phyloP scores from a whole-genome alignment of 1,139 yeast genomes.

The Lodderomyces oxycetoniae region DNA sequence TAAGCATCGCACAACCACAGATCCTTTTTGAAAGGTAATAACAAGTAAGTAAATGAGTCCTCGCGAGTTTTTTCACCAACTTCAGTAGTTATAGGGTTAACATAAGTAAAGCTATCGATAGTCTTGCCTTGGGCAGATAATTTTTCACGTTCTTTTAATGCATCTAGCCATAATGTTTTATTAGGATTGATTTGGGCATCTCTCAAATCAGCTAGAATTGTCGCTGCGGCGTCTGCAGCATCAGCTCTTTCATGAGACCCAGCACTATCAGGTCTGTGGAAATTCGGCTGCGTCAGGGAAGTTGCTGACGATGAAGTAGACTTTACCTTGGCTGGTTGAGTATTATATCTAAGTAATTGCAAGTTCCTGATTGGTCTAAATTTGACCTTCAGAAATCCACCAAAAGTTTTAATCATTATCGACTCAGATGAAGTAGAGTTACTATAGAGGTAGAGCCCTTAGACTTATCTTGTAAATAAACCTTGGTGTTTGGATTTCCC shows the following conservation, averaged over 20 bases:
- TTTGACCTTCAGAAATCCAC: too few species aligned
- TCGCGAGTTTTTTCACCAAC: conserved; percentile 68
- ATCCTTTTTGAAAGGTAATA: conserved; percentile 81
- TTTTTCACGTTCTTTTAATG: conserved; percentile 68
- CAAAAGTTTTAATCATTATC: too few species aligned
- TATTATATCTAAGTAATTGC: too few species aligned
- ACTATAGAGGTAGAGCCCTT: too few species aligned
- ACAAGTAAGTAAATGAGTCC: conserved; percentile 71
- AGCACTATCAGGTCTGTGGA: conserved; percentile 37
- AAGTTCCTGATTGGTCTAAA: too few species aligned
- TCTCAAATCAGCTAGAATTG: conserved; percentile 50
- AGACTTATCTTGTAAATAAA: too few species aligned
- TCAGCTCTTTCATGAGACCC: conserved; percentile 45
- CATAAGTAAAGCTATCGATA: conserved; percentile 64
- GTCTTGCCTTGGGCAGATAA: conserved; percentile 66
- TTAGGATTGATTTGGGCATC: conserved; percentile 38
- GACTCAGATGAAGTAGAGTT: too few species aligned
- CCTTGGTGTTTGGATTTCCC: too few species aligned
- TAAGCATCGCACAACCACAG: conserved; percentile 80
- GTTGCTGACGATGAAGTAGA: too few species aligned
- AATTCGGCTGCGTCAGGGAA: conserved; percentile 13
- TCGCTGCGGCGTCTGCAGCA: conserved; percentile 68
- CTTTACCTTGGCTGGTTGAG: too few species aligned
- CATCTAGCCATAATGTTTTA: conserved; percentile 80
- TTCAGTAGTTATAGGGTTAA: conserved; percentile 67